Conservation (phyloP, 2,329 filamentous ascomycete species). For the Fusarium guadeloupense region DNA sequence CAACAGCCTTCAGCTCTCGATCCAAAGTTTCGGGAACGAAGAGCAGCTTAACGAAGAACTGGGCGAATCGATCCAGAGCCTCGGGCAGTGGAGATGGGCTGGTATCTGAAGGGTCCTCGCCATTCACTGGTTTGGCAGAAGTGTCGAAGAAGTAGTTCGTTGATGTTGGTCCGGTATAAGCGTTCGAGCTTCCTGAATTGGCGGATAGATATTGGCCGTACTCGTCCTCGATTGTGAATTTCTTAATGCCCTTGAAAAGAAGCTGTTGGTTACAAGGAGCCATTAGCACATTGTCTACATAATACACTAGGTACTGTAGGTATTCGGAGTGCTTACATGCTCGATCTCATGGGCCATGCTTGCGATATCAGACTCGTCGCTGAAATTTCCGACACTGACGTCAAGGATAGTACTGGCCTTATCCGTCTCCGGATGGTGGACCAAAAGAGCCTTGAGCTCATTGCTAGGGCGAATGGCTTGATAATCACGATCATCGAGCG, state of each 20-base stretch:
- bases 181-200: constrained; percentile 92
- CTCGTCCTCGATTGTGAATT: constrained; percentile 95
- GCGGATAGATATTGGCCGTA: constrained; percentile 93
- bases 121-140: constrained; percentile 77
- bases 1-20: constrained; percentile 86
- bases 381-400: constrained; percentile 96
- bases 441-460: constrained; percentile 87
- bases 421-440: constrained; percentile 94
- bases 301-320: neutral
- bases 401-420: constrained; percentile 96
- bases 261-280: constrained; percentile 56
- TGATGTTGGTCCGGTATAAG: constrained; percentile 90
- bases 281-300: constrained; percentile 20
- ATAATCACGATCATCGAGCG: constrained; percentile 86
- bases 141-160: constrained; percentile 99
- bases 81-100: constrained; percentile 75
- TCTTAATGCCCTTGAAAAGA: constrained; percentile 98
- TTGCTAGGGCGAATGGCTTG: constrained; percentile 87
- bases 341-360: constrained; percentile 97
- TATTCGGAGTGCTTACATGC: constrained; percentile 65
- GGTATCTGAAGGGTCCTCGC: constrained; percentile 62
- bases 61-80: constrained; percentile 88
- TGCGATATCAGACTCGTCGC: constrained; percentile 88
- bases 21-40: constrained; percentile 88
- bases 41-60: constrained; percentile 90